Conservation (phyloP, 73 alveolate genomes). For the Stentor roeselii region DNA sequence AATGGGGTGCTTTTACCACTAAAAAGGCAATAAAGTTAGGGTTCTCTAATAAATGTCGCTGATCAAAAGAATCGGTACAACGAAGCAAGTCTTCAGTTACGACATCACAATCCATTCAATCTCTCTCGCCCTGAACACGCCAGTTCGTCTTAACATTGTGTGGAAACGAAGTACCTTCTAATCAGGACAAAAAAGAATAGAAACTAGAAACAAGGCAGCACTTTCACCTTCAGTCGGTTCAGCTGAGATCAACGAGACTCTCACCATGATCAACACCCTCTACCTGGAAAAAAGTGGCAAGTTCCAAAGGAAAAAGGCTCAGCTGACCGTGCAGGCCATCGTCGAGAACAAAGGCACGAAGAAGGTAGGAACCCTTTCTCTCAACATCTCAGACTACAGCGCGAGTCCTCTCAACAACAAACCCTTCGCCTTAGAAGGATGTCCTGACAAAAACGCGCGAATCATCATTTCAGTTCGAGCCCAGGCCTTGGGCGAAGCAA, state of each 20-base stretch:
- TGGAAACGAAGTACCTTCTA: slow-evolving; percentile 12
- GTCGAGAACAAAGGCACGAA: slow-evolving; percentile 14
- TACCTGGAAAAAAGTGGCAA: slow-evolving; percentile 12
- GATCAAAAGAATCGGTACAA: slow-evolving; percentile 25
- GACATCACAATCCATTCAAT: slow-evolving; percentile 21
- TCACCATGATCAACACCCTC: slow-evolving; percentile 20
- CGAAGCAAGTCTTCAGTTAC: slow-evolving; percentile 3
- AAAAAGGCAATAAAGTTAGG: not conserved
- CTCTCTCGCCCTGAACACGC: not conserved
- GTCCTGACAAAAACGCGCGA: slow-evolving; percentile 19
- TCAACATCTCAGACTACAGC: slow-evolving; percentile 8
- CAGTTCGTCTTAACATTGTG: not conserved
- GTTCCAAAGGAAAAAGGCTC: slow-evolving; percentile 10
- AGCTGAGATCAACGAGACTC: slow-evolving; percentile 15
- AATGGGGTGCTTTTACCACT: not conserved
- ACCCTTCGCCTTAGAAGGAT: not conserved
- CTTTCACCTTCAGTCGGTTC: not conserved
- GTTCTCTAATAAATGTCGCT: no score
- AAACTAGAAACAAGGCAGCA: slow-evolving; percentile 18
- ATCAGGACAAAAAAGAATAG: slow-evolving; percentile 22
- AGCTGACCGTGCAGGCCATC: slow-evolving; percentile 3
- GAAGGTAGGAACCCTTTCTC: slow-evolving; percentile 7
- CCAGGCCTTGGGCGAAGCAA: slow-evolving; percentile 7
- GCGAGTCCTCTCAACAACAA: not conserved
- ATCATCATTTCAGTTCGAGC: slow-evolving; percentile 9